Base-by-base conservation (phyloP, 805 yeast species). In the Metschnikowia matae region DNA sequence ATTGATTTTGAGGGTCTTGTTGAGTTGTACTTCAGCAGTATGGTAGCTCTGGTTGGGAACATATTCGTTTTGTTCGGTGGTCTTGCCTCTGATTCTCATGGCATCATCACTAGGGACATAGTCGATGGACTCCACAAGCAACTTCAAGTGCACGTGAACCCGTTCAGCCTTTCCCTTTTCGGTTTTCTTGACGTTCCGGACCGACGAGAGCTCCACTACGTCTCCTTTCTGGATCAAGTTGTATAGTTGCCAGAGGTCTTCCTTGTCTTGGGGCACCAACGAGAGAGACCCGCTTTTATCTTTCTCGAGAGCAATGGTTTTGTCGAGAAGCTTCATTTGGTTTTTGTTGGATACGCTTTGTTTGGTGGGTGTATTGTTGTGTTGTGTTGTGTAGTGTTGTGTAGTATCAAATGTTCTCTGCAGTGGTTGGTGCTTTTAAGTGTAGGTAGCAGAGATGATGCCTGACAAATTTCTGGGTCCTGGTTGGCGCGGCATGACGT, bases 11-110 rank as follows among this genome's bases (percentile, higher is more conserved):
- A 92, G 77, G 15, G 84, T 81, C 51, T 84, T 80, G 55, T 84
- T 79, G 54, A 84, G 80, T 58, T 84, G 87, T 10, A 92, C 75
- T 55, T 84, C 91, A 6, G 91, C 88, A 0, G 97, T 89, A 65
- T 92, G 96, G 66, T 82, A 90, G 36, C 96, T 84, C 29, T 94
- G 92, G 44, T 84, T 69, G 3, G 96, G 89, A 6, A 92, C 92
- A 62, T 85, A 86, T 32, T 83, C 85, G 55, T 84, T 81, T 40
- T 82, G 83, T 17, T 75, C 77, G 0, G 81, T 78, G 1, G 94
- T 85, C 46, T 83, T 77, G 5, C 98, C 98, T 60, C 89, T 82
- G 45, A 89, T 73, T 60, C 97, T 77, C 74, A 94, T 78, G 23
- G 80, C 79, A 54, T 85, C 85, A 54, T 86, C 94, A 15, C 82